phyloP scores from a whole-genome alignment of 345 rosid genomes.

The Passiflora organensis region DNA sequence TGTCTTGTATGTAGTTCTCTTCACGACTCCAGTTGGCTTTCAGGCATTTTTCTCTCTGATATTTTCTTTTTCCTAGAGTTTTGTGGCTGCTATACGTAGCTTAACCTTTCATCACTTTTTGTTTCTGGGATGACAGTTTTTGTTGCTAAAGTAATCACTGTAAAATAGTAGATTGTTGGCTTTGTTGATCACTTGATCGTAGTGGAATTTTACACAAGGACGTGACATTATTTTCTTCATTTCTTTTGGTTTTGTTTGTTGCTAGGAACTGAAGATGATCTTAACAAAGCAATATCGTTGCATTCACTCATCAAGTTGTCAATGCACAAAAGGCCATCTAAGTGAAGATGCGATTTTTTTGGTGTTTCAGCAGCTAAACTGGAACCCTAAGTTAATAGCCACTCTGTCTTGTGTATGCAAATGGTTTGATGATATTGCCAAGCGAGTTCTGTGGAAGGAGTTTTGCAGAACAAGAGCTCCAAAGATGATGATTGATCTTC shows the following conservation, averaged over 20 bases:
- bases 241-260: slow-evolving; percentile 2
- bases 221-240: background rate
- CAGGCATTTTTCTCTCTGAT: too few species aligned
- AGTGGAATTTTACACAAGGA: too few species aligned
- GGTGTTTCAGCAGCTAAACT: slow-evolving; percentile 76
- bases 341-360: slow-evolving; percentile 80
- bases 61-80: too few species aligned
- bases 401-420: slow-evolving; percentile 74
- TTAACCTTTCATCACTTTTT: too few species aligned
- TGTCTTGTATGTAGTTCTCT: too few species aligned
- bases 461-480: slow-evolving; percentile 89
- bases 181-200: background rate
- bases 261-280: slow-evolving; percentile 35
- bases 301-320: slow-evolving; percentile 88
- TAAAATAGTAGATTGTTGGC: background rate
- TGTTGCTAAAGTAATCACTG: too few species aligned
- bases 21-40: too few species aligned
- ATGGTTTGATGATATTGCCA: slow-evolving; percentile 96
- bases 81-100: too few species aligned
- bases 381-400: slow-evolving; percentile 92
- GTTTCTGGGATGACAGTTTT: too few species aligned
- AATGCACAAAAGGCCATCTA: slow-evolving; percentile 87
- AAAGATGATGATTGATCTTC: slow-evolving; percentile 87
- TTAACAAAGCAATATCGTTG: slow-evolving; percentile 88
- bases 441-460: slow-evolving; percentile 93